Base-by-base conservation (phyloP, 148 eudicot genomes). In the Diospyros lotus region DNA sequence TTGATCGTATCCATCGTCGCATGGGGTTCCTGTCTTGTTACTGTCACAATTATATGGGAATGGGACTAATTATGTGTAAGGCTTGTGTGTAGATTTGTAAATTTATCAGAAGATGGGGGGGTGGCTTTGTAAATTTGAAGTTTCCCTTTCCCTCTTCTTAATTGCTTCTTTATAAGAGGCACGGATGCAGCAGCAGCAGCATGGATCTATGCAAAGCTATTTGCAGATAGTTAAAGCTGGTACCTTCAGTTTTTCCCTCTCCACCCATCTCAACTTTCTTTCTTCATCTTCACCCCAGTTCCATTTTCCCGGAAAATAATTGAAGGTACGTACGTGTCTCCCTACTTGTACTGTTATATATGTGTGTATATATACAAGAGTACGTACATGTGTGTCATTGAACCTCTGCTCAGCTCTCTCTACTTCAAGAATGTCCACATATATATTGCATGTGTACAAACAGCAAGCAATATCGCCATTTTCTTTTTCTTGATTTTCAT, bases 91-190 rank as follows among this genome's bases (percentile, higher is more conserved):
- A 41, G 8, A 64, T 38, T 58, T 43, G 67, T 51, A 44, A 74
- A 58, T 76, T 9, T 12, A 13, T 1, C 48, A n/a, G 66, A 73
- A 76, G 14, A 46, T 38, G 0, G 72, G 28, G 74, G 87, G 82
- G 80, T 62, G 43, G 10, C 55, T 63, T 18, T 46, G 82, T 76
- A 66, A 79, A 41, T 73, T 71, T 4, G 11, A 28, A 28, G 28
- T 28, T 28, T 28, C 28, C 28, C 28, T 28, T 28, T 28, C 28
- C 28, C 28, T 28, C 10, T 0, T 13, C 12, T 51, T 44, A 13
- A 14, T 66, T 48, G 8, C 60, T 70, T 48, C 53, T 45, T 51
- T 79, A 79, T 79, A 79, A 73, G n/a, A 40, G 11, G 60, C 44
- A 6, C 13, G 17, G 58, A 40, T 1, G 55, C 2, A 28, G 68